Evolutionary conservation across 2,329 filamentous ascomycete genomes (phyloP).

Genomic region (Dryadomyces quercus-mongolicae): DNA sequence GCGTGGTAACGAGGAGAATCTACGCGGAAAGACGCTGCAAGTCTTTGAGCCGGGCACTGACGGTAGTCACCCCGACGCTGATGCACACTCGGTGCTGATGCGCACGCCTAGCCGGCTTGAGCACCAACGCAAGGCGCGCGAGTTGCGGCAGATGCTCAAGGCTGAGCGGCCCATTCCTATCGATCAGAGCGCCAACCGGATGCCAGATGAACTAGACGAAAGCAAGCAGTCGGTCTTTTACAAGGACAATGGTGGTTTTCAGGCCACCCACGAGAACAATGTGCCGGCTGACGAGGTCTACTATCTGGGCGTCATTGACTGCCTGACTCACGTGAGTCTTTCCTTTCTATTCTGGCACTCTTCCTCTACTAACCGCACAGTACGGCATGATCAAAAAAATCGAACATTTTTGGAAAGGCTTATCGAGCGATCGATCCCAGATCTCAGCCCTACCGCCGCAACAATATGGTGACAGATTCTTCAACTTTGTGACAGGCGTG

Average conservation of each 20-base stretch:
- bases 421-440: conserved; percentile 69
- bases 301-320: conserved; percentile 97
- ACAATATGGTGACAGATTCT: conserved; percentile 85
- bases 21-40: conserved; percentile 77
- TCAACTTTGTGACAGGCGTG: conserved; percentile 80
- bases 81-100: conserved; percentile 54
- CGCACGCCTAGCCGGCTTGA: conserved; percentile 91
- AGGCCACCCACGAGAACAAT: conserved; percentile 85
- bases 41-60: conserved; percentile 87
- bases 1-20: conserved; percentile 88
- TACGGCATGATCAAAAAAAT: conserved; percentile 91
- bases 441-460: conserved; percentile 89
- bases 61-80: conserved; percentile 38
- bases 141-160: conserved; percentile 85
- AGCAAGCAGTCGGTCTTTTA: conserved; percentile 76
- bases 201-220: conserved; percentile 81
- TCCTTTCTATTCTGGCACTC: background rate
- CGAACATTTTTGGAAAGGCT: conserved; percentile 94
- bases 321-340: conserved; percentile 77
- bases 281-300: conserved; percentile 82
- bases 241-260: conserved; percentile 83
- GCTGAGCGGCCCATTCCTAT: conserved; percentile 89
- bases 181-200: conserved; percentile 66
- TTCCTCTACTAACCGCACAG: conserved; percentile 29
- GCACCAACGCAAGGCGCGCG: conserved; percentile 78